These are phyloP conservation scores for Hawksworthiomyces lignivorus DNA, from an alignment of 2,329 filamentous ascomycete genomes.

Conservation along the genomic window DNA sequence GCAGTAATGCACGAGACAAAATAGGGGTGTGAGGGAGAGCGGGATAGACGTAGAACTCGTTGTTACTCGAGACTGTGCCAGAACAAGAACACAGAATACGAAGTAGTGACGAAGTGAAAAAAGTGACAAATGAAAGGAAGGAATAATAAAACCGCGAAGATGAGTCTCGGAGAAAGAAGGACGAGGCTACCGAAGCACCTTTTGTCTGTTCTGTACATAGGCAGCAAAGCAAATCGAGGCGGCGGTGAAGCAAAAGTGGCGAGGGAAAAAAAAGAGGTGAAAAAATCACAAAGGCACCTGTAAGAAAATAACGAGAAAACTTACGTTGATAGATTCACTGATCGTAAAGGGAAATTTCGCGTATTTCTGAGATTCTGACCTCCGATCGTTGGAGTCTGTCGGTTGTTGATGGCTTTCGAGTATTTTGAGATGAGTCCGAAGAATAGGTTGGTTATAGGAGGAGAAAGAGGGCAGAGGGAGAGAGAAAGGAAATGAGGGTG, in stretches of 20 bases:
- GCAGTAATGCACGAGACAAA: not conserved
- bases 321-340: no score
- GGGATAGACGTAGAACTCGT: no score
- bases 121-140: no score
- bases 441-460: not conserved
- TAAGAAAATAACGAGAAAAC: no score
- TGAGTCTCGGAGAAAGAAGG: no score
- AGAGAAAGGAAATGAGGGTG: conserved; percentile 5
- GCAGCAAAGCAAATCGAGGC: conserved; percentile 1
- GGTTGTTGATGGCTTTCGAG: conserved; percentile 2
- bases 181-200: no score
- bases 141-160: no score
- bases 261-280: conserved; percentile 1
- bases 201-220: no score
- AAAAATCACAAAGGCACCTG: not conserved
- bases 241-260: conserved; percentile 6
- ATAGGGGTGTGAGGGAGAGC: not conserved
- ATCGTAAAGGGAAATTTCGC: not conserved
- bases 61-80: no score
- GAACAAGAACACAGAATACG: no score
- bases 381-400: conserved; percentile 1
- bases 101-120: not conserved
- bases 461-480: conserved; percentile 2
- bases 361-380: no score
- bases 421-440: no score